Base-by-base conservation (phyloP, 2,329 filamentous ascomycete species). In the Talaromyces albobiverticillius region DNA sequence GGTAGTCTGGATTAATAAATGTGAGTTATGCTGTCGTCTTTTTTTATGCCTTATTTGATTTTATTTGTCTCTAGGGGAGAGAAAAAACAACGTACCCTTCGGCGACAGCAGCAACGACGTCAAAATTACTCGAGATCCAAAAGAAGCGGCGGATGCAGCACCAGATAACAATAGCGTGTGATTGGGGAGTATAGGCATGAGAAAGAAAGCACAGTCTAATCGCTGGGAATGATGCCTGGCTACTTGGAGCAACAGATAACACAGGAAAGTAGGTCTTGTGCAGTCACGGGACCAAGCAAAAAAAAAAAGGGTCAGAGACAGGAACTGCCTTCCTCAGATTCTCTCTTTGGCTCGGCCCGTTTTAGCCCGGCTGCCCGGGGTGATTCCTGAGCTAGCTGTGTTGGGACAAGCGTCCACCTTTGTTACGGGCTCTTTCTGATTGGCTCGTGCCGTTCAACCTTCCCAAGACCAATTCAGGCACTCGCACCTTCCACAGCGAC, bases 251-350 rank as follows among this genome's bases (percentile, higher is more conserved):
- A 26, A 43, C 11, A n/a, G 13, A 23, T 11, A 16, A 11, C 29
- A 52, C 10, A 14, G 16, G 5, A 23, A 20, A 20, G 13, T 55
- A 55, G 53, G 53, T 55, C 43, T 55, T 51, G 8, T 11, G 11
- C 36, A 38, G 48, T 55, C 53, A 55, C 53, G 53, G 53, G 53
- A 55, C 26, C 36, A 20, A 40, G 48, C 48, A 51, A 38, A 25
- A 25, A 18, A n/a, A n/a, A n/a, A n/a, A n/a, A n/a, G n/a, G n/a
- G n/a, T n/a, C n/a, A n/a, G n/a, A n/a, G n/a, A n/a, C n/a, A n/a
- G n/a, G n/a, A n/a, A n/a, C n/a, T n/a, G n/a, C n/a, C n/a, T n/a
- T n/a, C n/a, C n/a, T n/a, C n/a, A n/a, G n/a, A n/a, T n/a, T n/a
- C n/a, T n/a, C n/a, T n/a, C n/a, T n/a, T n/a, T n/a, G n/a, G n/a